phyloP scores from a whole-genome alignment of 805 yeast species.

The Starmerella cellae region DNA sequence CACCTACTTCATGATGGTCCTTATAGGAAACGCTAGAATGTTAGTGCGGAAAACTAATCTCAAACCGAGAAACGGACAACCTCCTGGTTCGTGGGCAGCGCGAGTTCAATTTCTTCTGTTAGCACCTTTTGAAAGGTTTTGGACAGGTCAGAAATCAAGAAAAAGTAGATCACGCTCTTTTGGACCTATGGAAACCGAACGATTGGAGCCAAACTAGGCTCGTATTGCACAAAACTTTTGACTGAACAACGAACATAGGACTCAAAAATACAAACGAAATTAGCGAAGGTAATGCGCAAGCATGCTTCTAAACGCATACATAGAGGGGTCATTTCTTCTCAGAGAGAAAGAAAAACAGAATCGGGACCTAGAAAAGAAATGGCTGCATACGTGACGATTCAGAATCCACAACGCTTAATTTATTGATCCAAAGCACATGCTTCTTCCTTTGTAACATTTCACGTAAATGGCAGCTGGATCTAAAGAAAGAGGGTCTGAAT shows the following conservation, averaged over 20 bases:
- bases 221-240: not conserved
- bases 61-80: constrained; percentile 27
- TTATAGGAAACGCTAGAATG: constrained; percentile 43
- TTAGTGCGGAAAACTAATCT: constrained; percentile 35
- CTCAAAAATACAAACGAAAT: not conserved
- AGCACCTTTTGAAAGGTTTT: constrained; percentile 24
- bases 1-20: constrained; percentile 41
- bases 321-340: no score
- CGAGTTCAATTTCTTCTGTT: constrained; percentile 24
- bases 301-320: no score
- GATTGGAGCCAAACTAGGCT: constrained; percentile 3
- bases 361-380: no score
- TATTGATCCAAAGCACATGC: no score
- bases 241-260: not conserved
- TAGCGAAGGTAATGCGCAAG: not conserved
- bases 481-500: not conserved
- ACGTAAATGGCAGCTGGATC: no score
- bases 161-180: constrained; percentile 16
- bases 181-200: constrained; percentile 17
- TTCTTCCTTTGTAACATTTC: no score
- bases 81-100: constrained; percentile 24
- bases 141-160: constrained; percentile 24
- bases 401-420: no score
- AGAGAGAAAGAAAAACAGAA: no score
- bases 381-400: no score